Evolutionary conservation across 306 rosid species (phyloP).

Genomic region (Mucuna pruriens): DNA sequence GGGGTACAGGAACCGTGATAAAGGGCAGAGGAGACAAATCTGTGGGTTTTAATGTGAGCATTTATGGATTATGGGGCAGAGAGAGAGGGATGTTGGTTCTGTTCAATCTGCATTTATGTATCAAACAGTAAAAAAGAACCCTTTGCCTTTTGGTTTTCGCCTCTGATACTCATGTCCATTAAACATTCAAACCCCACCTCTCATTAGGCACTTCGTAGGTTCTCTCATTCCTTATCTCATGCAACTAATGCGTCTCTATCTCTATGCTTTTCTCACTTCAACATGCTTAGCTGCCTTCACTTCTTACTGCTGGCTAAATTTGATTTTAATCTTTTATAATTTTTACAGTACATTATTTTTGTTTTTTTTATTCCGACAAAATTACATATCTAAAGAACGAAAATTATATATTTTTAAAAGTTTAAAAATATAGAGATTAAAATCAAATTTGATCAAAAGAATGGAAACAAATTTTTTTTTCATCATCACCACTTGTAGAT

Average conservation of each 20-base stretch:
- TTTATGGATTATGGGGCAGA: slow-evolving; percentile 60
- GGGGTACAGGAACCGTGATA: slow-evolving; percentile 55
- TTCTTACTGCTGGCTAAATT: too few relatives aligned
- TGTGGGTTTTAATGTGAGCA: slow-evolving; percentile 66
- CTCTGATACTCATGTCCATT: slow-evolving; percentile 1
- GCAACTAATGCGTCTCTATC: slow-evolving; percentile 13
- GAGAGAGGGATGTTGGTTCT: slow-evolving; percentile 73
- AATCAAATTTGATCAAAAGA: too few relatives aligned
- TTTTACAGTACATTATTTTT: too few relatives aligned
- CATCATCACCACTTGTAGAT: too few relatives aligned
- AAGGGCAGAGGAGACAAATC: slow-evolving; percentile 65
- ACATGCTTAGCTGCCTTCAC: slow-evolving; percentile 38
- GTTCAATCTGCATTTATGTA: slow-evolving; percentile 71
- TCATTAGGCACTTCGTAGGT: slow-evolving; percentile 54
- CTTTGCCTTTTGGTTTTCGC: slow-evolving; percentile 38
- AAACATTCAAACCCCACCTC: slow-evolving; percentile 2
- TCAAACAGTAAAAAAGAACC: slow-evolving; percentile 42
- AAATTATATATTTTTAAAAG: too few relatives aligned
- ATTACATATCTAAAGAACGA: too few relatives aligned
- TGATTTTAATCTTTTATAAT: too few relatives aligned
- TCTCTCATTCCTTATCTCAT: slow-evolving; percentile 43
- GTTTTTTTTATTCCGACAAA: too few relatives aligned
- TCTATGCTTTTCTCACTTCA: background rate
- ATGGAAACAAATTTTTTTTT: too few relatives aligned
- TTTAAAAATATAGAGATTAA: too few relatives aligned